Conservation (phyloP, 1,139 yeast genomes). For the Kodamaea arcana region DNA sequence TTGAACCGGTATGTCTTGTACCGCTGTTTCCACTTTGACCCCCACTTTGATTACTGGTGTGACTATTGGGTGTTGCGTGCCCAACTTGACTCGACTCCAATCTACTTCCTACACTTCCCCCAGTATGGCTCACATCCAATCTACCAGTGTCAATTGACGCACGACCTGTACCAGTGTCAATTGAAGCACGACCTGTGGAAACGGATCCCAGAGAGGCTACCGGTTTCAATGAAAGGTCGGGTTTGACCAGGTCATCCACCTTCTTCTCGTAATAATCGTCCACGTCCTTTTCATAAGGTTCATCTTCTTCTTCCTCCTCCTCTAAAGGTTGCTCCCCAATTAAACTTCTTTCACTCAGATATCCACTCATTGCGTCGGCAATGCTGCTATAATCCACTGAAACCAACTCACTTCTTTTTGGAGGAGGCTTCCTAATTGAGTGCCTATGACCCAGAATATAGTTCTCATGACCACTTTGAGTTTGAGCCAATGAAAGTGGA, state of each 20-base stretch:
- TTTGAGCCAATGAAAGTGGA: slow-evolving; percentile 23
- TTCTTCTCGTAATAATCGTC: not conserved
- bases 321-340: not conserved
- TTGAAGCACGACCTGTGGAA: slow-evolving; percentile 8
- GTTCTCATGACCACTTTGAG: slow-evolving; percentile 25
- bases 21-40: too few species aligned
- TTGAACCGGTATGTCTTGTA: slow-evolving; percentile 4
- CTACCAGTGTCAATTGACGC: slow-evolving; percentile 1
- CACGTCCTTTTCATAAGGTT: not conserved
- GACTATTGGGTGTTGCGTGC: too few species aligned
- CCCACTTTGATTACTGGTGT: too few species aligned
- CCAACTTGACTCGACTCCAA: too few species aligned
- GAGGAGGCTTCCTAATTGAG: slow-evolving; percentile 36
- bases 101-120: too few species aligned
- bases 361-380: slow-evolving; percentile 26
- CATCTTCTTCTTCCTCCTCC: slow-evolving; percentile 1
- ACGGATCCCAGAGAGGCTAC: slow-evolving; percentile 6
- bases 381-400: slow-evolving; percentile 26
- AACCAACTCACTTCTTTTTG: slow-evolving; percentile 18
- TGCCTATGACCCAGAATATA: slow-evolving; percentile 30
- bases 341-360: slow-evolving; percentile 12
- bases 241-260: not conserved
- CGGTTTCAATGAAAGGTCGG: slow-evolving; percentile 4
- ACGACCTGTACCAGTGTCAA: slow-evolving; percentile 2
- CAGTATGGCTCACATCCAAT: not conserved